Base-by-base conservation (phyloP, 2,329 filamentous ascomycete species). In the Talaromyces atroroseus region DNA sequence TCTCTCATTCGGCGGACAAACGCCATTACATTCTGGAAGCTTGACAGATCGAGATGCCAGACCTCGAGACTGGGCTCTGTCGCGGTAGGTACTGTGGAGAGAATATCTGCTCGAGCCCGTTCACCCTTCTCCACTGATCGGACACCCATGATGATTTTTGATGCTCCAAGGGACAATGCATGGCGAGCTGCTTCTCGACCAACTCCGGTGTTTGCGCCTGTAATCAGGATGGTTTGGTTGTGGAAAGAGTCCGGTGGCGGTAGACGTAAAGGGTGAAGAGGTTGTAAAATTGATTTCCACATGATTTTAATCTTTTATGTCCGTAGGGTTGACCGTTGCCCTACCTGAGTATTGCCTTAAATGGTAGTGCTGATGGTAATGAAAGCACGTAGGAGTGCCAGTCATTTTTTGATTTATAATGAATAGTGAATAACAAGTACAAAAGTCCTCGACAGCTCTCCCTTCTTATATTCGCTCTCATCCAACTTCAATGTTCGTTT, bases 41-140 rank as follows among this genome's bases (percentile, higher is more conserved):
- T 69, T 4, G 62, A 56, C 53, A 79, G 67, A 61, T 80, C 76
- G 5, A 80, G 66, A 6, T 67, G 64, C 76, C 77, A 79, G 24
- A 78, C 76, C 61, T 78, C 71, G 49, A 78, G 62, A 7, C 24
- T 21, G 6, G 20, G 45, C 18, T 36, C 24, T 5, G 29, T 36
- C 5, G 48, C 36, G 32, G 32, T 26, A 7, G 42, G 23, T 14
- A 64, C 64, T 7, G 64, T 64, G 1, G 69, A 74, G 3, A 61
- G 29, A 48, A 80, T 76, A 48, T 72, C 68, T 14, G 63, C 59
- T 56, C 70, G 72, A 1, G 78, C 78, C 1, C 63, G 67, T 57
- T 78, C 68, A 49, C 77, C 77, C 58, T 77, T 78, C 23, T 68
- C 64, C 8, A 69, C 18, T 16, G 63, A 71, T 29, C 78, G 73